These are phyloP conservation scores for Cajanus cajan DNA, from an alignment of 306 rosid species.

Conservation along the genomic window DNA sequence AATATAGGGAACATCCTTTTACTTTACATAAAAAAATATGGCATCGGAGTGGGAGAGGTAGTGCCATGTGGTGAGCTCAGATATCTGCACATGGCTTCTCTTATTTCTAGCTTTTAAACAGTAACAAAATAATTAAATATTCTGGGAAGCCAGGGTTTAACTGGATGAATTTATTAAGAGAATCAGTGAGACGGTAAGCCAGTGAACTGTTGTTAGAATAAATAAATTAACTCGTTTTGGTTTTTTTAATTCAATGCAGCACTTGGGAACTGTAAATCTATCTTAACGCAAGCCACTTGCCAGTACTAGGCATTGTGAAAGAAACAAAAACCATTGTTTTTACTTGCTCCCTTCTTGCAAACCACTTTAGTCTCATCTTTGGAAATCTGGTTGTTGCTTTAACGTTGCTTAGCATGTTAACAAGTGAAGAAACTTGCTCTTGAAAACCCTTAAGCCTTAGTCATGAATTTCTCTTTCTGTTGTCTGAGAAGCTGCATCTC, in stretches of 20 bases:
- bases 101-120: constrained; percentile 37
- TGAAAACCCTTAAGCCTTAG: not conserved
- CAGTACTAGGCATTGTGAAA: not conserved
- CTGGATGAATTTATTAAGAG: constrained; percentile 13
- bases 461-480: not conserved
- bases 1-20: not conserved
- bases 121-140: not conserved
- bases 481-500: not conserved
- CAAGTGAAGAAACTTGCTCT: not conserved
- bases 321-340: not conserved
- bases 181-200: not conserved
- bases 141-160: constrained; percentile 17
- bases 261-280: constrained; percentile 15
- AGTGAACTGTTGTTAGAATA: not conserved
- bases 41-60: constrained; percentile 47
- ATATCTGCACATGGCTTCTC: constrained; percentile 80
- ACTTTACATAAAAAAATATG: not conserved
- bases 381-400: not conserved
- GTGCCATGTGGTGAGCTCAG: constrained; percentile 81
- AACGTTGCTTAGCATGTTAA: not conserved
- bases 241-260: not conserved
- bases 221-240: not conserved
- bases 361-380: not conserved
- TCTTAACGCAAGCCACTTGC: not conserved
- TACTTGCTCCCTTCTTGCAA: not conserved